Conservation (phyloP, 352 stramenopile genomes). For the Discostella stelligera region DNA sequence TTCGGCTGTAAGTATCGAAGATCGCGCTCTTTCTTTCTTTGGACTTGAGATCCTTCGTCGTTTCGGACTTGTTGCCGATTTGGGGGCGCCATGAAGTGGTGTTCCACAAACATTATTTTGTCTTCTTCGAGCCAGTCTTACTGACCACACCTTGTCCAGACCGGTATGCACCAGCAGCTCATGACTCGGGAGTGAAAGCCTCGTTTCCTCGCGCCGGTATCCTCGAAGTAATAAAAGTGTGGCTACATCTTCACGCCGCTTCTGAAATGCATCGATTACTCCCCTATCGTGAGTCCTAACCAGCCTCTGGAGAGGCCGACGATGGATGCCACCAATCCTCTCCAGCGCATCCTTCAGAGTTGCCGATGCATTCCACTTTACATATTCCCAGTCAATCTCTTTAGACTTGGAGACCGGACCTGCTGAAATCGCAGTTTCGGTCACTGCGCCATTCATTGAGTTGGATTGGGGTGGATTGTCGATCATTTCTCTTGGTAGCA, state of each 20-base stretch:
- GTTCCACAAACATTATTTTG: constrained; percentile 20
- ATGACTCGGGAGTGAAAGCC: constrained; percentile 19
- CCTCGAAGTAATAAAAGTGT: constrained; percentile 25
- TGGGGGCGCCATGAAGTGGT: constrained; percentile 6
- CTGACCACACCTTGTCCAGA: constrained; percentile 18
- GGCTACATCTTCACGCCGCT: constrained; percentile 23
- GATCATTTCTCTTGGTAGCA: constrained; percentile 13
- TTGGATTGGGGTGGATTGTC: not conserved
- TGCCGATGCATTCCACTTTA: constrained; percentile 20
- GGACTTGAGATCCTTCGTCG: not conserved
- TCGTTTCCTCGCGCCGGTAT: constrained; percentile 31
- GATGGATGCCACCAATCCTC: constrained; percentile 11
- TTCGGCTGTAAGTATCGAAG: constrained; percentile 15
- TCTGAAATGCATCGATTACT: constrained; percentile 31
- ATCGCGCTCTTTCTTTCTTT: not conserved
- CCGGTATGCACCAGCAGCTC: constrained; percentile 30
- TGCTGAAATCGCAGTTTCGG: constrained; percentile 14
- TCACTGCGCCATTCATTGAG: not conserved
- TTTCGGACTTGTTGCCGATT: not conserved
- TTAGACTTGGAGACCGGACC: constrained; percentile 24
- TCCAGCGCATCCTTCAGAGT: constrained; percentile 17
- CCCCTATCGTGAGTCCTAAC: constrained; percentile 17
- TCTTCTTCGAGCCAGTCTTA: constrained; percentile 22
- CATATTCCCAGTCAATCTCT: constrained; percentile 38
- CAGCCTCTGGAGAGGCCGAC: constrained; percentile 25